Conservation (phyloP, 345 rosid species). For the Eucalyptus victrix region DNA sequence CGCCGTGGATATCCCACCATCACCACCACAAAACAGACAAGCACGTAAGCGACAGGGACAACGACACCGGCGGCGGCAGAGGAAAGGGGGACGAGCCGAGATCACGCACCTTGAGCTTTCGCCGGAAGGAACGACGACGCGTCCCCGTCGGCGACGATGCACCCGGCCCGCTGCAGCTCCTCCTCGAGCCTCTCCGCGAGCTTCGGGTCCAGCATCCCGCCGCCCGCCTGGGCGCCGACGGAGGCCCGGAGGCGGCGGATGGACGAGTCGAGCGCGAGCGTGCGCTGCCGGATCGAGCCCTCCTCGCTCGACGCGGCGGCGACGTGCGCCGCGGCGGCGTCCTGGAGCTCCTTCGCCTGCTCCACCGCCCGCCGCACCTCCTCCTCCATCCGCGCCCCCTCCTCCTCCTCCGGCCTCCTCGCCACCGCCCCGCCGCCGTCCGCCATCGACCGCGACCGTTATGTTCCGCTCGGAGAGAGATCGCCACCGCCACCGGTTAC, state of each 20-base stretch:
- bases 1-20: background rate
- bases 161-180: slow-evolving; percentile 68
- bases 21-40: background rate
- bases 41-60: background rate
- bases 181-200: slow-evolving; percentile 68
- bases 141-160: slow-evolving; percentile 71
- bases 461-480: background rate
- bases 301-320: slow-evolving; percentile 49
- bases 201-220: slow-evolving; percentile 24
- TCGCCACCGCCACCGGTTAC: too few species aligned
- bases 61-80: background rate
- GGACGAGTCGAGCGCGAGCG: slow-evolving; percentile 56
- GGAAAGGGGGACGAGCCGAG: background rate
- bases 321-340: slow-evolving; percentile 41
- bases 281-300: slow-evolving; percentile 53
- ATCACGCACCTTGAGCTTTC: slow-evolving; percentile 39
- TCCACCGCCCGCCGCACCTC: slow-evolving; percentile 57
- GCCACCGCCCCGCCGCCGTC: background rate
- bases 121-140: slow-evolving; percentile 74
- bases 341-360: slow-evolving; percentile 70
- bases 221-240: background rate
- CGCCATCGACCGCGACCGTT: background rate
- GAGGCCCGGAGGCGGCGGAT: slow-evolving; percentile 50
- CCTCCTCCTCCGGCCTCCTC: background rate
- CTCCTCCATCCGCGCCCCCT: slow-evolving; percentile 28